Conservation (phyloP, 768 basidiomycete species). For the Paxillus rubicundulus region DNA sequence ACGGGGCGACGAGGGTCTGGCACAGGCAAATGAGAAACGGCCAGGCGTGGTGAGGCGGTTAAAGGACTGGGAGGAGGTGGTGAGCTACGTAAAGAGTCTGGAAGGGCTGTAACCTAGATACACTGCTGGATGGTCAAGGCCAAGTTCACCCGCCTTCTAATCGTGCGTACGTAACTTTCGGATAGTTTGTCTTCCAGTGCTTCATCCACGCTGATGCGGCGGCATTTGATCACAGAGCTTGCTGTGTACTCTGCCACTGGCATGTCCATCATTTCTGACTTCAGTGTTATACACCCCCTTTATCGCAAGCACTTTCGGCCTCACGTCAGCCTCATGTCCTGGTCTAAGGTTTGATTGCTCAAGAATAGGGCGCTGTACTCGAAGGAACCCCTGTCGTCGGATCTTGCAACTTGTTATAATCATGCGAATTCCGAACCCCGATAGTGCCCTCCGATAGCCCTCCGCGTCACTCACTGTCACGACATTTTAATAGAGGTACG, state of each 20-base stretch:
- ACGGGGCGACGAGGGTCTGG: slow-evolving; percentile 33
- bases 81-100: slow-evolving; percentile 41
- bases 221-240: not conserved
- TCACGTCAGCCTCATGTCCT: not conserved
- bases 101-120: not conserved
- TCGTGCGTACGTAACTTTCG: not conserved
- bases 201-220: not conserved
- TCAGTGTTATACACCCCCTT: not conserved
- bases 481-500: too few relatives aligned
- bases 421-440: not conserved
- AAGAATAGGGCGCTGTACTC: not conserved
- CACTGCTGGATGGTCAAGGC: not conserved
- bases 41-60: slow-evolving; percentile 47
- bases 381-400: not conserved
- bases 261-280: not conserved
- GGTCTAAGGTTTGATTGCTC: not conserved
- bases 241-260: not conserved
- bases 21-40: slow-evolving; percentile 43
- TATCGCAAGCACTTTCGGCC: too few relatives aligned
- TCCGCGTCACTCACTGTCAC: not conserved
- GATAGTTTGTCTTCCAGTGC: not conserved
- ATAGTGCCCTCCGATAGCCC: not conserved
- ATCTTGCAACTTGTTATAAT: not conserved
- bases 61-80: slow-evolving; percentile 61
- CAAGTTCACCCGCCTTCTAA: not conserved